Evolutionary conservation across 768 basidiomycete species (phyloP).

Genomic region (Boletellus ananas): DNA sequence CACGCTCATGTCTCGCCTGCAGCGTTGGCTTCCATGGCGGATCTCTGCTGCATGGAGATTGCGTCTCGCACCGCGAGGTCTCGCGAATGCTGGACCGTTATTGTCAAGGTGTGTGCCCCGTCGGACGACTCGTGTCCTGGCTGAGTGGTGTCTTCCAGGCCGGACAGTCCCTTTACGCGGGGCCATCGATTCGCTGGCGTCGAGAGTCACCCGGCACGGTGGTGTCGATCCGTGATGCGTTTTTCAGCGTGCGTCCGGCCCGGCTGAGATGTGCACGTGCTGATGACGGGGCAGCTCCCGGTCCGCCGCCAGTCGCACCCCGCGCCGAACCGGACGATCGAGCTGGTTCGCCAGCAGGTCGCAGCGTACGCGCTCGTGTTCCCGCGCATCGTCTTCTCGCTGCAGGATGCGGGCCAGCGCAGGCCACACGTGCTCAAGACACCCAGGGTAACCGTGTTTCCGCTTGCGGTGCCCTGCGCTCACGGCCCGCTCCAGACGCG

Average conservation of each 20-base stretch:
- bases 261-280: constrained; percentile 1
- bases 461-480: constrained; percentile 9
- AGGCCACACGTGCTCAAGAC: constrained; percentile 54
- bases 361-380: constrained; percentile 73
- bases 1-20: constrained; percentile 6
- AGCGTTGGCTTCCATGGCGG: constrained; percentile 84
- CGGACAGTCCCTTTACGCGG: constrained; percentile 62
- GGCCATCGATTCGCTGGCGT: constrained; percentile 72
- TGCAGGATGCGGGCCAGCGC: constrained; percentile 52
- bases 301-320: constrained; percentile 74
- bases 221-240: constrained; percentile 83
- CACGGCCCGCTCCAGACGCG: constrained; percentile 47
- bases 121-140: background rate
- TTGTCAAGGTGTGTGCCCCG: constrained; percentile 58
- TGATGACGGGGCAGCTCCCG: constrained; percentile 54
- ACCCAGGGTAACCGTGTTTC: constrained; percentile 51
- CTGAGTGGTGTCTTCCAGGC: constrained; percentile 40
- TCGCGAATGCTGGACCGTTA: constrained; percentile 67
- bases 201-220: constrained; percentile 73
- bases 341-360: constrained; percentile 65
- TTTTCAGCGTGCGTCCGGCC: constrained; percentile 66
- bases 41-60: constrained; percentile 78
- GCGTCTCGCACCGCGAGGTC: constrained; percentile 67
- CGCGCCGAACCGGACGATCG: constrained; percentile 53
- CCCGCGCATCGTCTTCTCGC: constrained; percentile 62